Base-by-base conservation (phyloP, 2,329 filamentous ascomycete genomes). In the Elsinoe batatas region DNA sequence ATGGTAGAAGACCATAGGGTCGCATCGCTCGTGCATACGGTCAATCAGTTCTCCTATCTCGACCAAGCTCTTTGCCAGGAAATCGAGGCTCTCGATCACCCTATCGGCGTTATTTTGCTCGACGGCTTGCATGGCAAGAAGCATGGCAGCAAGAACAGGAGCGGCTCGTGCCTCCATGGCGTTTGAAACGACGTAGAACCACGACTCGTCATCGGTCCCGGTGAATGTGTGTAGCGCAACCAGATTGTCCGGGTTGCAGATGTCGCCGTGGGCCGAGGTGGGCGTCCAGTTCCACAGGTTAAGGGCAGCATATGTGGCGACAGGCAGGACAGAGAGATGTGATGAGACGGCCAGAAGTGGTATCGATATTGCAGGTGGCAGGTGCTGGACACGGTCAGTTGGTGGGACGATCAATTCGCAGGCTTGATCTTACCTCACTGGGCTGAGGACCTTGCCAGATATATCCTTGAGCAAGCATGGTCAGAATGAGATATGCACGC, bases 141-240 rank as follows among this genome's bases (percentile, higher is more conserved):
- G 66, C 69, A 77, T 73, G 3, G 67, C 64, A n/a, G 69, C 66
- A 30, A 78, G 69, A 8, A 76, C 63, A 3, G 70, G 68, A 6
- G 70, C 75, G 4, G 76, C 77, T 57, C 72, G 72, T 38, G 76
- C 75, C 62, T 79, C 76, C 63, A 79, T 74, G 13, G 76, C 74
- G 3, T 76, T 73, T 0, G 76, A 79, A 26, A 79, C 72, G 47
- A 77, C 68, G 58, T 77, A 73, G 61, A 79, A 79, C 53, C 18
- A 60, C 4, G 53, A 55, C 15, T 55, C 53, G 42, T 55, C 38
- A 22, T 37, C 32, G 12, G 53, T 44, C n/a, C 53, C 53, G 26
- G 53, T 55, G 35, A 44, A 55, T 20, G 53, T 44, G 15, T 44
- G 40, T 20, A 44, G 26, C 3, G 53, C 32, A 1, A 13, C 22